Evolutionary conservation across 139 green algal species (phyloP), one percentile per base, ranked within the genome.

Genomic region (Monoraphidium neglectum): DNA sequence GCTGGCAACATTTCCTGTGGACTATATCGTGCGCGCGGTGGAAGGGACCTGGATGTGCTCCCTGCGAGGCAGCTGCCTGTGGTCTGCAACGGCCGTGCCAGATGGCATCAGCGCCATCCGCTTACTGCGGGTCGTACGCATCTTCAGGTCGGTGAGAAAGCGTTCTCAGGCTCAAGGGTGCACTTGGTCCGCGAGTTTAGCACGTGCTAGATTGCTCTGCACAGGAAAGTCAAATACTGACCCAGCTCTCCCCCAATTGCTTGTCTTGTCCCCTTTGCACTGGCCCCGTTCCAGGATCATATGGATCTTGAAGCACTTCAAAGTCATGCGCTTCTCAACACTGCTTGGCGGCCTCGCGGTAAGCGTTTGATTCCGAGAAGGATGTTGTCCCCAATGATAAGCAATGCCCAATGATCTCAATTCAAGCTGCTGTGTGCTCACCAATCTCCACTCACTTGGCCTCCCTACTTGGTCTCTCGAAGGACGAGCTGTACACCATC

Each of bases 261-360:
- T n/a, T n/a, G n/a, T n/a, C n/a, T n/a, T n/a, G n/a, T n/a, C n/a
- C n/a, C n/a, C n/a, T n/a, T n/a, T n/a, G n/a, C n/a, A n/a, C n/a
- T n/a, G 8, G 43, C 43, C 43, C 43, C 43, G 8, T 51, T 51
- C 43, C 43, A 51, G 85, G 30, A 82, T 90, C 40, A 36, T 86
- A 21, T 90, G 85, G 85, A 90, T 90, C 38, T 60, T 87, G 56
- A 90, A 90, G 79, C 85, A 87, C 60, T 78, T 86, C 68, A 83
- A 82, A 36, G 66, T 84, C 18, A 78, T 90, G 69, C 82, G 78
- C 40, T 33, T 83, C 16, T 70, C 68, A 40, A 84, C 77, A 8
- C 26, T 90, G 47, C 71, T 90, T 21, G 82, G 82, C 1, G 40
- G 67, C 2, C 68, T 89, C 10, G 78, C 79, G 72, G 83, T 88